Evolutionary conservation across 1,284 basidiomycete species (phyloP).

Genomic region (Ceratobasidium sp.): DNA sequence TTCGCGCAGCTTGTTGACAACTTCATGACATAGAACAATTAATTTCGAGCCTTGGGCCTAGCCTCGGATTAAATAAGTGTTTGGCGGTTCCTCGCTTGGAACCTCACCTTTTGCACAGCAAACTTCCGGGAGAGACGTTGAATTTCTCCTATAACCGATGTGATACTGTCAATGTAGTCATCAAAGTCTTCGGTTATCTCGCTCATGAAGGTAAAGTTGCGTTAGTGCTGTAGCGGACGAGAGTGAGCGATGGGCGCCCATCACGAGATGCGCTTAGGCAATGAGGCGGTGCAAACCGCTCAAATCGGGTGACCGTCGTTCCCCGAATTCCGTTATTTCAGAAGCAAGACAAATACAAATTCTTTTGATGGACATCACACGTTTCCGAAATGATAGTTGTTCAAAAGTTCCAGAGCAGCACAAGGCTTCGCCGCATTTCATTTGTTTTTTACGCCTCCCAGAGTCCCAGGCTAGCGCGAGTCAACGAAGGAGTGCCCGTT

Average conservation of each 20-base stretch:
- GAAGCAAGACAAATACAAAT: not conserved
- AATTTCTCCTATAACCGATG: slow-evolving; percentile 3
- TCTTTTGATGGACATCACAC: not conserved
- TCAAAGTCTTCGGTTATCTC: slow-evolving; percentile 14
- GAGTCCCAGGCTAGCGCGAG: no score
- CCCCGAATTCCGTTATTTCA: not conserved
- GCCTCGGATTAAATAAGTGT: no score
- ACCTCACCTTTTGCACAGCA: slow-evolving; percentile 15
- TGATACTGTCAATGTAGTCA: slow-evolving; percentile 10
- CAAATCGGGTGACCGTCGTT: not conserved
- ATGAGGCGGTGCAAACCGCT: not conserved
- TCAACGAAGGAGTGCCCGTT: no score
- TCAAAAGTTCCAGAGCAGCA: no score
- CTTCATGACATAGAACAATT: slow-evolving; percentile 16
- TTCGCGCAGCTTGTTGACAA: slow-evolving; percentile 23
- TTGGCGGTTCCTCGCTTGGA: not conserved
- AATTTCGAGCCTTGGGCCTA: slow-evolving; percentile 22
- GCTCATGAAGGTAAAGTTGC: not conserved
- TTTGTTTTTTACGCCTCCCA: no score
- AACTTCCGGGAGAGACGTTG: slow-evolving; percentile 8
- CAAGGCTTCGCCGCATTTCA: no score
- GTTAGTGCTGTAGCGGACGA: not conserved
- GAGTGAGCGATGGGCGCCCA: slow-evolving; percentile 5
- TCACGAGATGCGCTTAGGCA: not conserved
- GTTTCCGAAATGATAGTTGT: no score